A percentile compares a stretch with the other conserved stretches of the same genome.
phyloP scores from a whole-genome alignment of 805 yeast genomes.

The Wickerhamomyces tratensis region DNA sequence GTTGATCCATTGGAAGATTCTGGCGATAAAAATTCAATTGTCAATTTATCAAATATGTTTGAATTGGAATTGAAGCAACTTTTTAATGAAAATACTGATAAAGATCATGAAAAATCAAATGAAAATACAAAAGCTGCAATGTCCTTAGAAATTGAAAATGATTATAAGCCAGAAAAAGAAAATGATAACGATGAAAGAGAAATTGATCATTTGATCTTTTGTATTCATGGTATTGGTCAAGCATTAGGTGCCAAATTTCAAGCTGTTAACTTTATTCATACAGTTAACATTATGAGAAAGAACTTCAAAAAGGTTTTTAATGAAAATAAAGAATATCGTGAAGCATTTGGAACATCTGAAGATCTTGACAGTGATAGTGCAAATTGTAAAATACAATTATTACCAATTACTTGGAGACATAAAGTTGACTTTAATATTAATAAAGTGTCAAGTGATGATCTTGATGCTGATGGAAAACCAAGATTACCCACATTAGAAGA shows the following conservation, averaged over 20 bases:
- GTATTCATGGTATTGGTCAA: conserved; percentile 95
- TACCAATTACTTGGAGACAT: conserved; percentile 91
- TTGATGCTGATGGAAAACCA: conserved; percentile 27
- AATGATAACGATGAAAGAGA: conserved; percentile 31
- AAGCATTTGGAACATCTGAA: conserved; percentile 17
- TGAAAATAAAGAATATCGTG: conserved; percentile 29
- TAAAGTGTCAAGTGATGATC: conserved; percentile 25
- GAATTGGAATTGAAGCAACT: conserved; percentile 13
- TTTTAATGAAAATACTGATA: conserved; percentile 13
- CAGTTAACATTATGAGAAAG: conserved; percentile 50
- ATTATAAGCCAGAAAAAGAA: conserved; percentile 33
- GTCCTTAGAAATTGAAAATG: conserved; percentile 40
- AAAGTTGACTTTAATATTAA: conserved; percentile 51
- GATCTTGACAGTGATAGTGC: conserved; percentile 19
- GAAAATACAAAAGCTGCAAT: conserved; percentile 32
- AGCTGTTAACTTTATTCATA: conserved; percentile 80
- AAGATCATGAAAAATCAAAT: conserved; percentile 9
- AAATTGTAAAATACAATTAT: conserved; percentile 65
- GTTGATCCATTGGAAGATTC: not conserved
- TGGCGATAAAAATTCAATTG: not conserved
- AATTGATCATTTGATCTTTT: conserved; percentile 67
- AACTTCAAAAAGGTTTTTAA: conserved; percentile 43
- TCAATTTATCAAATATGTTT: conserved; percentile 7
- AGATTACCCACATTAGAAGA: conserved; percentile 57
- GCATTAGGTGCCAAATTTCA: conserved; percentile 69